Conservation (phyloP, 1,284 basidiomycete species). For the Fomitopsis pinicola region DNA sequence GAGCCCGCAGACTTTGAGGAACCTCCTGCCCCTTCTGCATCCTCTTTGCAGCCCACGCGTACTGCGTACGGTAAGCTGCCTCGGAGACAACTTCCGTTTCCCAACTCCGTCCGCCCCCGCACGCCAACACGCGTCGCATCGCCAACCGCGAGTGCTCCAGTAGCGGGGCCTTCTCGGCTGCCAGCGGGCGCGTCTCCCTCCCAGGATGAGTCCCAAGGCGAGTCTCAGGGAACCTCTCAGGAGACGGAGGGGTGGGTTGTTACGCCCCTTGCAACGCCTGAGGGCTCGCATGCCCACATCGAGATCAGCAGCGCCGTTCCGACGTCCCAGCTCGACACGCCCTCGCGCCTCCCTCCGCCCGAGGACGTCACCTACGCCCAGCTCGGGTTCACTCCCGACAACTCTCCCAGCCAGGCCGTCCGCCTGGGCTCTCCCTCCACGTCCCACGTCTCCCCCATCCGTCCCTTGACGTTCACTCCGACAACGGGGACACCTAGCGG, state of each 20-base stretch:
- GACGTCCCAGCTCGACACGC: constrained; percentile 35
- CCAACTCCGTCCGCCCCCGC: not conserved
- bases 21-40: constrained; percentile 22
- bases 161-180: not conserved
- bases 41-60: constrained; percentile 5
- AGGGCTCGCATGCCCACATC: constrained; percentile 45
- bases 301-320: constrained; percentile 29
- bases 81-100: not conserved
- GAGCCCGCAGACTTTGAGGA: constrained; percentile 38
- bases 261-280: constrained; percentile 52
- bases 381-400: constrained; percentile 28
- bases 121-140: not conserved
- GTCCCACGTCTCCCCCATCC: not conserved
- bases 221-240: constrained; percentile 33
- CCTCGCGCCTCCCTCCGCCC: constrained; percentile 26
- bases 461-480: not conserved
- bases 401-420: constrained; percentile 11
- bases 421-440: not conserved
- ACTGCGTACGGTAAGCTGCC: not conserved
- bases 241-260: constrained; percentile 40
- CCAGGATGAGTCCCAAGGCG: constrained; percentile 16
- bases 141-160: not conserved
- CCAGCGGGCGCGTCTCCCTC: constrained; percentile 4
- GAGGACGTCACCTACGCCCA: constrained; percentile 33
- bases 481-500: not conserved